Evolutionary conservation across 495 filamentous ascomycete species (phyloP).

Genomic region (Geoglossum glabrum): DNA sequence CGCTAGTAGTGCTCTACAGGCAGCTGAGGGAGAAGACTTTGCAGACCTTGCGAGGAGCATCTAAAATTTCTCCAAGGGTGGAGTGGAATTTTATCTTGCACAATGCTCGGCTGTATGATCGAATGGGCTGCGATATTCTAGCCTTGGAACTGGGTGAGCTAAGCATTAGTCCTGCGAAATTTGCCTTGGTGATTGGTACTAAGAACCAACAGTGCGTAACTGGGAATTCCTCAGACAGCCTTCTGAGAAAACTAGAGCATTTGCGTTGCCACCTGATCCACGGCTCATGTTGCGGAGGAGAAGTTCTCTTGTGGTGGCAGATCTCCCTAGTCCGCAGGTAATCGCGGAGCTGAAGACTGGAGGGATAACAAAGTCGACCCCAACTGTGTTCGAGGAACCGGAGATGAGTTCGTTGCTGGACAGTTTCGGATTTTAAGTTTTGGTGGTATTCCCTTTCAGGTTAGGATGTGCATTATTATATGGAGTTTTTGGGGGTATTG

Average conservation of each 20-base stretch:
- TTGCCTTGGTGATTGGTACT: not conserved
- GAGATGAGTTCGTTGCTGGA: slow-evolving; percentile 65
- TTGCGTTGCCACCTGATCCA: slow-evolving; percentile 30
- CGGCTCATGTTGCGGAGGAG: slow-evolving; percentile 47
- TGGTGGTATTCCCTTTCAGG: not conserved
- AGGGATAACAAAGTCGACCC: not conserved
- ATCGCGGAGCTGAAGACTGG: not conserved
- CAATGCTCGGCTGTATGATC: slow-evolving; percentile 69
- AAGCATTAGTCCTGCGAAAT: not conserved
- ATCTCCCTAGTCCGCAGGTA: slow-evolving; percentile 32
- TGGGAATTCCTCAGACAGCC: slow-evolving; percentile 63
- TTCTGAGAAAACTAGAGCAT: slow-evolving; percentile 12
- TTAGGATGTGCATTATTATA: not conserved
- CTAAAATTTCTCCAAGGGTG: slow-evolving; percentile 52
- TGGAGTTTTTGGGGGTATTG: not conserved
- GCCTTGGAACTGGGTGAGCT: slow-evolving; percentile 52
- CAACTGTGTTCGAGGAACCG: slow-evolving; percentile 54
- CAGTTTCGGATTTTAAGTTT: slow-evolving; percentile 48
- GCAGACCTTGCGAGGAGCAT: slow-evolving; percentile 67
- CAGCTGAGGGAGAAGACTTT: slow-evolving; percentile 72
- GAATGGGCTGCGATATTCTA: slow-evolving; percentile 92
- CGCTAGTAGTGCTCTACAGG: slow-evolving; percentile 66
- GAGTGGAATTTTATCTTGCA: slow-evolving; percentile 87
- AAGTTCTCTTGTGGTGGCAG: slow-evolving; percentile 62
- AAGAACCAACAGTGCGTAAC: slow-evolving; percentile 40